These are phyloP conservation scores for Hanseniaspora lachancei DNA, from an alignment of 805 yeast species.

Conservation along the genomic window DNA sequence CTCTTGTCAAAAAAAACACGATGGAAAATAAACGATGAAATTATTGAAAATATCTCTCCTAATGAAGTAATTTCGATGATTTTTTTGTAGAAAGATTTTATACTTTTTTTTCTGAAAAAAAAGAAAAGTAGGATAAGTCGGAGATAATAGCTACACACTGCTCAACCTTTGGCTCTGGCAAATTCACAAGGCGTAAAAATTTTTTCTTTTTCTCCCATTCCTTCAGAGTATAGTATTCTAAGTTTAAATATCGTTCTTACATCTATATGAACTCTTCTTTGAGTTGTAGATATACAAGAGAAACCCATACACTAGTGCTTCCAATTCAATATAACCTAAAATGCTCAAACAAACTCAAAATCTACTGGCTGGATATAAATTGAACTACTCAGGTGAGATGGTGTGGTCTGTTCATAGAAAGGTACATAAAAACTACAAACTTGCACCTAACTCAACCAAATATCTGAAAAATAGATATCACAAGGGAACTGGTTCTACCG, in stretches of 20 bases:
- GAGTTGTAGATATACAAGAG: not conserved
- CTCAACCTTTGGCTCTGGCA: no score
- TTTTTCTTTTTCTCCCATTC: not conserved
- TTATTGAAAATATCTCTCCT: not conserved
- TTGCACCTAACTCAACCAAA: conserved; percentile 61
- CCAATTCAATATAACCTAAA: not conserved
- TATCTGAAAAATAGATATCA: conserved; percentile 89
- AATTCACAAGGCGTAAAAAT: no score
- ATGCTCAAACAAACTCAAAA: conserved; percentile 6
- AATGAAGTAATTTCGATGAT: not conserved
- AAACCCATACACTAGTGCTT: not conserved
- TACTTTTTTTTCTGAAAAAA: no score
- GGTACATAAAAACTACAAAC: conserved; percentile 10
- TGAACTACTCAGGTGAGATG: conserved; percentile 9
- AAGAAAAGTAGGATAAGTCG: no score
- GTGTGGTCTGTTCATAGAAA: conserved; percentile 11
- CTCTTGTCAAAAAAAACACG: not conserved
- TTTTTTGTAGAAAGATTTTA: no score
- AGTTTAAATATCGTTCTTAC: no score
- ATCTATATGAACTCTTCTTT: not conserved
- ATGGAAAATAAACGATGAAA: no score
- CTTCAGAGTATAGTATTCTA: no score
- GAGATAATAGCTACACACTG: no score
- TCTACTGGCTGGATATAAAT: conserved; percentile 10
- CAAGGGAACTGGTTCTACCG: conserved; percentile 93